Evolutionary conservation across 176 grass and related monocot genomes (phyloP).

Genomic region (Carex pumila): DNA sequence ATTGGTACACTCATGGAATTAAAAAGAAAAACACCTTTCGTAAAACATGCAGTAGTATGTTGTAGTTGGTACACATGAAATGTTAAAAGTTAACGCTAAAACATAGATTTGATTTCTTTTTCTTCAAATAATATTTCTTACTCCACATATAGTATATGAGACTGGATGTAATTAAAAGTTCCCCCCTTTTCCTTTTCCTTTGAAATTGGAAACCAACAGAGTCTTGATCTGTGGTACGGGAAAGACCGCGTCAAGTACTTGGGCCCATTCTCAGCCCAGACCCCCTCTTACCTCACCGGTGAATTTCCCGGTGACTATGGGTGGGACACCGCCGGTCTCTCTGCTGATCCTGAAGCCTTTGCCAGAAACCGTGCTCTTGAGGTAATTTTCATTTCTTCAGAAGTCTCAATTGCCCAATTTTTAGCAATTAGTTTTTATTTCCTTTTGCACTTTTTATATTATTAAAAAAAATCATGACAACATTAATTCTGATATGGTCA

Average conservation of each 20-base stretch:
- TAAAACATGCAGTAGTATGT: not conserved
- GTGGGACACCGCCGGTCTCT: slow-evolving; percentile 91
- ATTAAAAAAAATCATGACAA: not conserved
- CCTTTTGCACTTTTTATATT: not conserved
- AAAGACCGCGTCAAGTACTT: slow-evolving; percentile 87
- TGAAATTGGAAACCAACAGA: slow-evolving; percentile 21
- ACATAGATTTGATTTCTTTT: not conserved
- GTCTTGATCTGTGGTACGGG: slow-evolving; percentile 84
- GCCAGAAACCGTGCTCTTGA: slow-evolving; percentile 83
- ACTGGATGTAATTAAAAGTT: not conserved
- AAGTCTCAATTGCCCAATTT: not conserved
- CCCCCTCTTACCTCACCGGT: slow-evolving; percentile 78
- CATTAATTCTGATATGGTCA: not conserved
- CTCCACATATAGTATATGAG: not conserved
- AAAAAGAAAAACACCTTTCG: not conserved
- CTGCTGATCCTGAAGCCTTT: slow-evolving; percentile 90
- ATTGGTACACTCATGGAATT: not conserved
- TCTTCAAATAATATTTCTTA: not conserved
- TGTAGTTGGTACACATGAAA: not conserved
- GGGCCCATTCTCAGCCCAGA: slow-evolving; percentile 87
- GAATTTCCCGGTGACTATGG: slow-evolving; percentile 95
- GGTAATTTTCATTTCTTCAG: slow-evolving; percentile 26
- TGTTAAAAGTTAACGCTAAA: not conserved
- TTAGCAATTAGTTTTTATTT: not conserved
- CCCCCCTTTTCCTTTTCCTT: not conserved